Base-by-base conservation (phyloP, 768 basidiomycete genomes). In the Rhodotorula toruloides region DNA sequence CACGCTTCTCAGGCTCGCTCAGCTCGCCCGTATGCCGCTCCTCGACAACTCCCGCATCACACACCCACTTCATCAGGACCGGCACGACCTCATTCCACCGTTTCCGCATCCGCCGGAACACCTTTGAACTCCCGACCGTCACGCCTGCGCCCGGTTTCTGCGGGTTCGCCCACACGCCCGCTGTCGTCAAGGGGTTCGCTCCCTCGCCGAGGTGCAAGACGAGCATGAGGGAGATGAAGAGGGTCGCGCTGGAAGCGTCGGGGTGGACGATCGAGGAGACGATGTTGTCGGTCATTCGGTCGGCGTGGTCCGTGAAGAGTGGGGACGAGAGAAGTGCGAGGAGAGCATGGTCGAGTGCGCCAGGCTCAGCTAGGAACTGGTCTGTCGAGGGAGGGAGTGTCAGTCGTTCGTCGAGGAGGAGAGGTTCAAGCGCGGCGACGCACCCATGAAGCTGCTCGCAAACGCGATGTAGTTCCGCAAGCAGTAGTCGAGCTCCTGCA, bases 291-390 rank as follows among this genome's bases (percentile, higher is more conserved):
- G 86, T 84, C 89, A 93, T 93, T 40, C 94, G 81, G 75, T 92
- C 91, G 6, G 90, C 91, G 77, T 97, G 91, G 74, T 89, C 93
- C 4, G 83, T 77, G 73, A 97, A 96, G 46, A 98, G 82, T 74
- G 93, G 91, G 0, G 90, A 91, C 59, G 85, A 84, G 47, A 93
- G 80, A 19, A 98, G 79, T 37, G 88, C 78, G 46, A 83, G 80
- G 72, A 88, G 87, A 17, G 91, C 91, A 76, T 91, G 87, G 67
- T 91, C 85, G 52, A 97, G 82, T 73, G 94, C 91, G 32, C 88
- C 77, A 6, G 87, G 87, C 60, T 84, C 87, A 67, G 90, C 87
- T 46, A 98, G 81, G 77, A 90, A 97, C 74, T 86, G 84, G 74
- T 96, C 94, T 87, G 71, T 27, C 44, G 32, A 27, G 44, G 31